Percentiles rank a stretch among this genome's conserved stretches.
Evolutionary conservation across 495 filamentous ascomycete species (phyloP).

Genomic region (Tetracladium marchalianum): DNA sequence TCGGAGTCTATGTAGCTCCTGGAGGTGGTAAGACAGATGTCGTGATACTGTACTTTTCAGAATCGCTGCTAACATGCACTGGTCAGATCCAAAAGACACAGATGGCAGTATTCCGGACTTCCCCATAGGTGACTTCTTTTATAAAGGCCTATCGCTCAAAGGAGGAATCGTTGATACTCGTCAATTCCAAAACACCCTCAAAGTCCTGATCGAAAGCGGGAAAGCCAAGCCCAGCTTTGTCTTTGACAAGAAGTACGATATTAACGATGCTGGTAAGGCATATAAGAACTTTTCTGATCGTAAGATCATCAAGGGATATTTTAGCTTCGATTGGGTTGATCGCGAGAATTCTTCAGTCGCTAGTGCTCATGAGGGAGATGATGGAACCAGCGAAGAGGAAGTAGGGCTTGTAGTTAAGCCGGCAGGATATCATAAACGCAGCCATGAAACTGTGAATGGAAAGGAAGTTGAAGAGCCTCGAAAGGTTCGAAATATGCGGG

Average conservation of each 20-base stretch:
- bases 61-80: neutral
- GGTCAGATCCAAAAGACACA: neutral
- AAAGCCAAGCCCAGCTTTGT: constrained; percentile 19
- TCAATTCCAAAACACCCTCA: constrained; percentile 2
- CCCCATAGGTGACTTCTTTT: constrained; percentile 2
- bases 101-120: constrained; percentile 4
- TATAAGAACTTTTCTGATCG: constrained; percentile 4
- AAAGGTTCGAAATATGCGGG: too few species aligned
- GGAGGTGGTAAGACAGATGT: constrained; percentile 8
- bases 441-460: too few species aligned
- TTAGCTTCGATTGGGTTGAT: neutral
- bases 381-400: too few species aligned
- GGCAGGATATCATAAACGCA: too few species aligned
- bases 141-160: constrained; percentile 12
- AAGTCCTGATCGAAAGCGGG: constrained; percentile 16
- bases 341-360: too few species aligned
- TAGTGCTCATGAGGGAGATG: too few species aligned
- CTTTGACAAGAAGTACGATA: neutral
- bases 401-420: too few species aligned
- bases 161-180: constrained; percentile 6
- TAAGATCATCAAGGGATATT: constrained; percentile 2
- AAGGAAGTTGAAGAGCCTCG: too few species aligned
- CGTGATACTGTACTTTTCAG: neutral
- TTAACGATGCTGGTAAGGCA: constrained; percentile 1
- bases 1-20: constrained; percentile 14